Evolutionary conservation across 1,284 basidiomycete species (phyloP).

Genomic region (Rhodotorula mucilaginosa): DNA sequence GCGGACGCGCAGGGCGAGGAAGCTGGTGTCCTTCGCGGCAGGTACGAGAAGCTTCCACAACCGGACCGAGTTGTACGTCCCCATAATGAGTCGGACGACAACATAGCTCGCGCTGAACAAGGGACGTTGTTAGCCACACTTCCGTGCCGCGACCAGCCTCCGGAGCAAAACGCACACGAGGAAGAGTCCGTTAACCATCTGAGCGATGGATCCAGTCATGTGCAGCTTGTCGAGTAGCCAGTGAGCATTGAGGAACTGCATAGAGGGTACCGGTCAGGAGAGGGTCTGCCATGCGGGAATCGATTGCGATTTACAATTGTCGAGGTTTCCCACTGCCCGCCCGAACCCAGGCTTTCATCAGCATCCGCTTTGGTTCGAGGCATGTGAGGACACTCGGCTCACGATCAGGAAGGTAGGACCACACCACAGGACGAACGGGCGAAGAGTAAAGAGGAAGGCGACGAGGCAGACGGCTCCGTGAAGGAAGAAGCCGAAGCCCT

Average conservation of each 20-base stretch:
- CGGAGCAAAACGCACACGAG: conserved; percentile 22
- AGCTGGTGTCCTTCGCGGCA: background rate
- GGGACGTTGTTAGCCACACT: background rate
- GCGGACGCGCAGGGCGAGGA: background rate
- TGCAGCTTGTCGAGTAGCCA: conserved; percentile 52
- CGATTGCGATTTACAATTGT: conserved; percentile 22
- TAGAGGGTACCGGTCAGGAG: background rate
- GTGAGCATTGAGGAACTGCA: conserved; percentile 50
- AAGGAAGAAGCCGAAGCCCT: conserved; percentile 50
- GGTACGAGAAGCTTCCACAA: conserved; percentile 34
- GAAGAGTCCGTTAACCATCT: conserved; percentile 47
- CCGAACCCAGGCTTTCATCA: background rate
- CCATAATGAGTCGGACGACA: conserved; percentile 47
- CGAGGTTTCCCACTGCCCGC: conserved; percentile 37
- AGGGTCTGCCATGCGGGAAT: background rate
- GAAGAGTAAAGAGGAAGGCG: conserved; percentile 45
- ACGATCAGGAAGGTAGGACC: conserved; percentile 48
- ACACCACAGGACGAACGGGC: conserved; percentile 50
- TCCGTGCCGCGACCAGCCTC: no score
- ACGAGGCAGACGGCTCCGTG: conserved; percentile 48
- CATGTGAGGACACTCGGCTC: background rate
- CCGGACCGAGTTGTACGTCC: conserved; percentile 46
- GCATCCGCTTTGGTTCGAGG: background rate
- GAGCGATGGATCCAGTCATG: conserved; percentile 47
- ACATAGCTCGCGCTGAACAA: conserved; percentile 42